Conservation (phyloP, 352 stramenopile species). For the Phytophthora nicotianae region DNA sequence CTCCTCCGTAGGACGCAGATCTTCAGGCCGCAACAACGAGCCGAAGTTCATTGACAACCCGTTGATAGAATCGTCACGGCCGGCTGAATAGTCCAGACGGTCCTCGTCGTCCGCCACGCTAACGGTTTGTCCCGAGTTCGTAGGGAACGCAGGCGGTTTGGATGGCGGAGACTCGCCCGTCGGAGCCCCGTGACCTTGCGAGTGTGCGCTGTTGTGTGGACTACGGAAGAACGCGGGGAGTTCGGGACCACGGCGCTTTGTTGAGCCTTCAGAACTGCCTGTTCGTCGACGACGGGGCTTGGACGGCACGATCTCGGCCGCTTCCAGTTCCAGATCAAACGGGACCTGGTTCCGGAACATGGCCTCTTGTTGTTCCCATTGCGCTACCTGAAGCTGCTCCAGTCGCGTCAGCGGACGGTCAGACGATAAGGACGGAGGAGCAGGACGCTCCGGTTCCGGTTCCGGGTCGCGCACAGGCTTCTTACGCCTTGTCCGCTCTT, state of each 20-base stretch:
- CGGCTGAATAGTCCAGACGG: constrained; percentile 31
- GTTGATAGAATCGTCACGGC: constrained; percentile 24
- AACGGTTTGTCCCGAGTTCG: constrained; percentile 32
- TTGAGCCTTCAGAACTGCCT: constrained; percentile 19
- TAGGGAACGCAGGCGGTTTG: constrained; percentile 19
- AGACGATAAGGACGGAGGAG: constrained; percentile 9
- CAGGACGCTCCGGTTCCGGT: constrained; percentile 1
- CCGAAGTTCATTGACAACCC: constrained; percentile 45
- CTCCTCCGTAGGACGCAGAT: constrained; percentile 41
- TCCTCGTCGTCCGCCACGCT: constrained; percentile 50
- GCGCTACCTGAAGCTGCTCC: constrained; percentile 34
- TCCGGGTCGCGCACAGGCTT: not conserved
- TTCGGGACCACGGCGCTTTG: constrained; percentile 8
- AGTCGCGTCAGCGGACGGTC: constrained; percentile 34
- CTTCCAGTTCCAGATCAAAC: constrained; percentile 22
- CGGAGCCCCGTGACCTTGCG: constrained; percentile 15
- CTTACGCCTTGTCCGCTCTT: constrained; percentile 11
- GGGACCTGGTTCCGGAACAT: constrained; percentile 19
- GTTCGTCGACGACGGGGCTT: constrained; percentile 13
- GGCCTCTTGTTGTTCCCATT: constrained; percentile 37
- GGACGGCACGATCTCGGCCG: constrained; percentile 13
- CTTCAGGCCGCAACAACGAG: constrained; percentile 44
- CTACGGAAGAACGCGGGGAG: constrained; percentile 35
- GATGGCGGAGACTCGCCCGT: constrained; percentile 11
- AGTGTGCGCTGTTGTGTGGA: constrained; percentile 13